phyloP scores from a whole-genome alignment of 345 rosid species.

The Rhodomyrtus tomentosa region DNA sequence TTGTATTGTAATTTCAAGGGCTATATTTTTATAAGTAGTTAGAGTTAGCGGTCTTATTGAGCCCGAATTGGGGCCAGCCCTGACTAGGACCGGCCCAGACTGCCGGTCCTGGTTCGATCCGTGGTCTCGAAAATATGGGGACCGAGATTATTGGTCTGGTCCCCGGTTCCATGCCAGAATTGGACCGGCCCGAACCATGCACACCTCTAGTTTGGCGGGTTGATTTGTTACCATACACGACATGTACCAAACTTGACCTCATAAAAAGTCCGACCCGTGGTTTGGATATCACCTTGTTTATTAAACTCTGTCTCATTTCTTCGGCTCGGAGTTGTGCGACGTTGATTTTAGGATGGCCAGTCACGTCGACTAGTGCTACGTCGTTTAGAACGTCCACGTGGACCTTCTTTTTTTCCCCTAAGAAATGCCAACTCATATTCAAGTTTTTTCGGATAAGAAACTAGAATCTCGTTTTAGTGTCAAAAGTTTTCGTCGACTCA shows the following conservation, averaged over 20 bases:
- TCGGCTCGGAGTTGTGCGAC: not conserved
- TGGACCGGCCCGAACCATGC: too few relatives aligned
- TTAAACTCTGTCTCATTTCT: not conserved
- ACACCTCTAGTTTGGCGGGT: not conserved
- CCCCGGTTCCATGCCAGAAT: too few relatives aligned
- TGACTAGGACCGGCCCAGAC: too few relatives aligned
- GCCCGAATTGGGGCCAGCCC: too few relatives aligned
- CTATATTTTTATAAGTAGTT: too few relatives aligned
- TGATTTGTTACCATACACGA: not conserved
- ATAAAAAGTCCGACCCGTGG: not conserved
- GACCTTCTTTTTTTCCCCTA: not conserved
- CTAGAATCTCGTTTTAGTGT: accelerated
- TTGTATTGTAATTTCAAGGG: too few relatives aligned
- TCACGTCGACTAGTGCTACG: not conserved
- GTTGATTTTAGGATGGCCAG: not conserved
- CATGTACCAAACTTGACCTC: not conserved
- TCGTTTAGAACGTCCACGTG: not conserved
- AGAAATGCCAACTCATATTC: not conserved
- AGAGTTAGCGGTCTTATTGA: too few relatives aligned
- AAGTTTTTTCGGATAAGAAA: not conserved
- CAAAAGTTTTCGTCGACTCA: accelerated
- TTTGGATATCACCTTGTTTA: not conserved
- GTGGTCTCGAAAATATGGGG: too few relatives aligned
- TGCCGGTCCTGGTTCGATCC: too few relatives aligned
- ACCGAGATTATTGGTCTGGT: too few relatives aligned